A percentile compares a stretch with the other conserved stretches of the same genome.
Conservation (phyloP, 2,329 filamentous ascomycete species). For the Boeremia exigua region DNA sequence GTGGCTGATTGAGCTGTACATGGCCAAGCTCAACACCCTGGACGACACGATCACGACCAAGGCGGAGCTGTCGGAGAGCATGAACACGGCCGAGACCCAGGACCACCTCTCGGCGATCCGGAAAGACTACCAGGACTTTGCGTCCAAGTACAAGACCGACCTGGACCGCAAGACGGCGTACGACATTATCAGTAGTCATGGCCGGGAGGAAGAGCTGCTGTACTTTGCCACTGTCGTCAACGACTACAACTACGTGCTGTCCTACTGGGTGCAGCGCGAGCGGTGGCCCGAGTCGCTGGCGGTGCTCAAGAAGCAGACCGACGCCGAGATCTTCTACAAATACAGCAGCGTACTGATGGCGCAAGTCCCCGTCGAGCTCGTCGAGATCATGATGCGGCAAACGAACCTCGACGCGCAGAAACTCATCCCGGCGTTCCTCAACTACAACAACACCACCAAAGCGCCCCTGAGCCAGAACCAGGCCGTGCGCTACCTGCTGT, state of each 20-base stretch:
- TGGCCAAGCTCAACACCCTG: slow-evolving; percentile 93
- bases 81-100: slow-evolving; percentile 73
- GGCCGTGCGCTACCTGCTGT: slow-evolving; percentile 90
- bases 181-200: slow-evolving; percentile 94
- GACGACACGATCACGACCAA: slow-evolving; percentile 94
- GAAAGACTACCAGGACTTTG: slow-evolving; percentile 86
- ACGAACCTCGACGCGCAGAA: slow-evolving; percentile 82
- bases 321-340: slow-evolving; percentile 91
- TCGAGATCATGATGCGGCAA: slow-evolving; percentile 96
- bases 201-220: slow-evolving; percentile 88
- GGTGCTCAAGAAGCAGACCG: slow-evolving; percentile 91
- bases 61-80: slow-evolving; percentile 76
- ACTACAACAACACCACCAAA: slow-evolving; percentile 82
- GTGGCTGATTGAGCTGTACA: slow-evolving; percentile 95
- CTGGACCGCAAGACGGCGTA: slow-evolving; percentile 92
- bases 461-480: slow-evolving; percentile 77
- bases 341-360: slow-evolving; percentile 98
- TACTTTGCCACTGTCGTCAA: slow-evolving; percentile 88
- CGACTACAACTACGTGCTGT: slow-evolving; percentile 92
- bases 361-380: slow-evolving; percentile 80
- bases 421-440: slow-evolving; percentile 90
- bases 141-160: slow-evolving; percentile 82
- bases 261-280: slow-evolving; percentile 97
- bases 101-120: slow-evolving; percentile 74
- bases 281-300: slow-evolving; percentile 86